A percentile compares a stretch with the other conserved stretches of the same genome.
phyloP scores from a whole-genome alignment of 768 basidiomycete species.

The Dacryopinax spathularia region DNA sequence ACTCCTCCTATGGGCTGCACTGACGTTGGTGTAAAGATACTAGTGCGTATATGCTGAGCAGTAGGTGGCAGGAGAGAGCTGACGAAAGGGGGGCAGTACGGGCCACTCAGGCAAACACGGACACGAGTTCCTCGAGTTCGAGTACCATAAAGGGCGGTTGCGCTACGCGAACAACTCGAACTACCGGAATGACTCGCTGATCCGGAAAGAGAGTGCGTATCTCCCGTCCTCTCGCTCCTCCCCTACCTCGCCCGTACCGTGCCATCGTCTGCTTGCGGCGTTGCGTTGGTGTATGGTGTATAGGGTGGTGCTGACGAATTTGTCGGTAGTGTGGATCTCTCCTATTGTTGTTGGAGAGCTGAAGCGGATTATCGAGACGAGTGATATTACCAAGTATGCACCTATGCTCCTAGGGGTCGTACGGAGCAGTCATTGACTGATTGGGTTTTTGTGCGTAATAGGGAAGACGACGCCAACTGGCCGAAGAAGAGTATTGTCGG shows the following conservation, averaged over 20 bases:
- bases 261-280: neutral
- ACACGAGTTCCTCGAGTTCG: constrained; percentile 96
- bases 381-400: constrained; percentile 84
- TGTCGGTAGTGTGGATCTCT: constrained; percentile 72
- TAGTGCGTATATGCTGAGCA: constrained; percentile 29
- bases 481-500: constrained; percentile 99
- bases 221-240: neutral
- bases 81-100: constrained; percentile 38
- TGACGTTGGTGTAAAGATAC: constrained; percentile 30
- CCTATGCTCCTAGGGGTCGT: neutral
- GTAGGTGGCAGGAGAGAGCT: constrained; percentile 6
- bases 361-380: constrained; percentile 82
- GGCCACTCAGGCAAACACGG: constrained; percentile 98
- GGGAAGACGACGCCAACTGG: constrained; percentile 98
- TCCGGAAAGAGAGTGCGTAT: constrained; percentile 91
- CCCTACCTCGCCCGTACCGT: neutral
- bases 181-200: constrained; percentile 92
- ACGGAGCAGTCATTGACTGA: neutral
- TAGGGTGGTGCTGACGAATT: neutral
- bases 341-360: constrained; percentile 87
- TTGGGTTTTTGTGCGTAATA: constrained; percentile 21
- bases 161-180: constrained; percentile 99
- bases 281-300: neutral
- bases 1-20: constrained; percentile 15
- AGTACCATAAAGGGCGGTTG: constrained; percentile 90